Base-by-base conservation (phyloP, 495 filamentous ascomycete genomes). In the Amphirosellinia nigrospora region DNA sequence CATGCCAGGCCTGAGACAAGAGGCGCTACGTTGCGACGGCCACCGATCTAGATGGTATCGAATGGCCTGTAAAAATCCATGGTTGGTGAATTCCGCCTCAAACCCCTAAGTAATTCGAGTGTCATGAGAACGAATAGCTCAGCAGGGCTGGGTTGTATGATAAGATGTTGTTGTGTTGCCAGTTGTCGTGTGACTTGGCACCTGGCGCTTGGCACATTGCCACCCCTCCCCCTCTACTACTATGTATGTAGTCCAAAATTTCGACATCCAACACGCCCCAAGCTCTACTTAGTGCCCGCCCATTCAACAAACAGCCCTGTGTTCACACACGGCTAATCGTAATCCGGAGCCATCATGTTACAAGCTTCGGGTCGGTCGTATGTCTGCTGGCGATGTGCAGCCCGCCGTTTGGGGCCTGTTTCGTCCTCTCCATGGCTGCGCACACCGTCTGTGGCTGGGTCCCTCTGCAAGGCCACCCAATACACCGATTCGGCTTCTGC, bases 321-420 rank as follows among this genome's bases (percentile, higher is more conserved):
- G 46, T 10, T 3, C 15, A 34, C 7, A 28, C 48, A 48, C 58
- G 19, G 16, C 38, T 45, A 21, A 45, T 4, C 28, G 30, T 30
- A 46, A 30, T 4, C 4, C 28, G 15, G 32, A 56, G 36, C 15
- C 5, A 70, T 23, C 8, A 79, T 76, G 72, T 55, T 77, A 10
- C 69, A 71, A 39, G 63, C 70, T 16, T 74, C 77, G n/a, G 39
- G 61, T 52, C 70, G 55, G 41, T 66, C 75, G 13, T 79, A 74
- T 50, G 61, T 79, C 32, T 79, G 77, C 36, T 77, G 77, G 75
- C 67, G 64, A 66, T 79, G 77, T 56, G 58, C 72, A 34, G 64
- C 39, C 55, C 66, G 52, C 53, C 68, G 58, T 21, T 6, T 61
- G 41, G 23, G 68, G 46, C 62, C 71, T 43, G 32, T 66, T 39